A percentile compares a stretch with the other conserved stretches of the same genome.
These are phyloP conservation scores for Hygrocybe punicea DNA, from an alignment of 768 basidiomycete genomes.

Conservation along the genomic window DNA sequence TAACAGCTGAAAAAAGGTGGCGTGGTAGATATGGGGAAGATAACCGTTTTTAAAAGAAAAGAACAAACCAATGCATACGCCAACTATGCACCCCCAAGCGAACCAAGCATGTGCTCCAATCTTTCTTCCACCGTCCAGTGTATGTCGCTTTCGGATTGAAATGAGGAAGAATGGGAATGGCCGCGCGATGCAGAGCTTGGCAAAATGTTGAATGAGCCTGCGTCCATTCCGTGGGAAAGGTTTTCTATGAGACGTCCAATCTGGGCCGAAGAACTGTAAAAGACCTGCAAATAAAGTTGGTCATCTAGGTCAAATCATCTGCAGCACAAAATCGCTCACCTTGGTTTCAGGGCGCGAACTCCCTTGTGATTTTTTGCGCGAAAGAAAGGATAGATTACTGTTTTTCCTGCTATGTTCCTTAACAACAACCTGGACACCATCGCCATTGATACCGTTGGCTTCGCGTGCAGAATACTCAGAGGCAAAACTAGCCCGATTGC, in stretches of 20 bases:
- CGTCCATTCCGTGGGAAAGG: conserved; percentile 76
- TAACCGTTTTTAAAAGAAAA: conserved; percentile 19
- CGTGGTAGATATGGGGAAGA: conserved; percentile 9
- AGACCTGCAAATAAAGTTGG: conserved; percentile 47
- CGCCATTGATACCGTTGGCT: conserved; percentile 46
- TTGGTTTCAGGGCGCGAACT: conserved; percentile 78
- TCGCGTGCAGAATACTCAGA: conserved; percentile 66
- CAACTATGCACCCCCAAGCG: conserved; percentile 31
- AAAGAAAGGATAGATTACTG: conserved; percentile 58
- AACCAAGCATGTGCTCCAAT: conserved; percentile 66
- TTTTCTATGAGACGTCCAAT: conserved; percentile 82
- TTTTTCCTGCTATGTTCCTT: conserved; percentile 73
- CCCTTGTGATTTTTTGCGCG: conserved; percentile 57
- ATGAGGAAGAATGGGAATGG: conserved; percentile 62
- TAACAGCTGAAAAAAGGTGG: not conserved
- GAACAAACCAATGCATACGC: conserved; percentile 20
- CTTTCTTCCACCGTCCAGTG: conserved; percentile 75
- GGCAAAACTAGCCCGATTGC: conserved; percentile 64
- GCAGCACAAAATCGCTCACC: conserved; percentile 42
- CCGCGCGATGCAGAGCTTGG: conserved; percentile 40
- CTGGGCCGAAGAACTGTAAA: conserved; percentile 70
- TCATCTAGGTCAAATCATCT: conserved; percentile 13
- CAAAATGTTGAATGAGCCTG: conserved; percentile 78
- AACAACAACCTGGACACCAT: conserved; percentile 68
- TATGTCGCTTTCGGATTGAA: conserved; percentile 54